phyloP scores from a whole-genome alignment of 1,139 yeast genomes.

The Diutina neorugosa region DNA sequence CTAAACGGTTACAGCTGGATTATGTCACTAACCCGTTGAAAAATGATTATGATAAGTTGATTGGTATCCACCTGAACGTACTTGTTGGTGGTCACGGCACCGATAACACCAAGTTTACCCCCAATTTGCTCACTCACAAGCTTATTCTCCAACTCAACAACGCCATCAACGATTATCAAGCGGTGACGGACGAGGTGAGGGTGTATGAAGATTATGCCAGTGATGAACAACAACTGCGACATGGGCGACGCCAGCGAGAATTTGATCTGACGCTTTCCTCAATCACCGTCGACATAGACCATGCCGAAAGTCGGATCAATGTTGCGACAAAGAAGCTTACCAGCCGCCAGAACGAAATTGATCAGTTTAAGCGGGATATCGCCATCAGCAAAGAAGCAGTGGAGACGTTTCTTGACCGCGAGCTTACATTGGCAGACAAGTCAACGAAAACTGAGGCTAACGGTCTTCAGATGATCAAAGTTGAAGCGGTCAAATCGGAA shows the following conservation, averaged over 20 bases:
- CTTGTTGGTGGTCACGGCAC: conserved; percentile 1
- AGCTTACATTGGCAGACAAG: neutral
- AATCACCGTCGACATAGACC: conserved; percentile 24
- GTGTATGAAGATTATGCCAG: conserved; percentile 15
- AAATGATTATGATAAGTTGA: conserved; percentile 40
- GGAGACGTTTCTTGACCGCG: conserved; percentile 9
- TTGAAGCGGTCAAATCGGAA: neutral
- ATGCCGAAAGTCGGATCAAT: conserved; percentile 25
- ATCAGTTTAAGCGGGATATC: conserved; percentile 13
- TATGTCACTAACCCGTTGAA: conserved; percentile 57
- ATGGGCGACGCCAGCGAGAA: conserved; percentile 23
- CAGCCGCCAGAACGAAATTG: conserved; percentile 23
- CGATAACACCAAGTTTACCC: conserved; percentile 2
- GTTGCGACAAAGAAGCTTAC: conserved; percentile 29
- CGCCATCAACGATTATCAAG: conserved; percentile 16
- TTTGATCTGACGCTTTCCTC: conserved; percentile 17
- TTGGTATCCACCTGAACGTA: conserved; percentile 38
- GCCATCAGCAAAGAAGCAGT: conserved; percentile 13
- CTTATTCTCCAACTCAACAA: conserved; percentile 25
- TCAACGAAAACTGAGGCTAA: neutral
- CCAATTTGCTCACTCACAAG: conserved; percentile 21
- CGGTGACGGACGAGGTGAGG: conserved; percentile 18
- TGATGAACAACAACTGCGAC: conserved; percentile 13
- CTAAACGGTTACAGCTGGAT: conserved; percentile 56
- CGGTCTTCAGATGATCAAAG: neutral